phyloP scores from a whole-genome alignment of 495 filamentous ascomycete species.

The Tuber indicum region DNA sequence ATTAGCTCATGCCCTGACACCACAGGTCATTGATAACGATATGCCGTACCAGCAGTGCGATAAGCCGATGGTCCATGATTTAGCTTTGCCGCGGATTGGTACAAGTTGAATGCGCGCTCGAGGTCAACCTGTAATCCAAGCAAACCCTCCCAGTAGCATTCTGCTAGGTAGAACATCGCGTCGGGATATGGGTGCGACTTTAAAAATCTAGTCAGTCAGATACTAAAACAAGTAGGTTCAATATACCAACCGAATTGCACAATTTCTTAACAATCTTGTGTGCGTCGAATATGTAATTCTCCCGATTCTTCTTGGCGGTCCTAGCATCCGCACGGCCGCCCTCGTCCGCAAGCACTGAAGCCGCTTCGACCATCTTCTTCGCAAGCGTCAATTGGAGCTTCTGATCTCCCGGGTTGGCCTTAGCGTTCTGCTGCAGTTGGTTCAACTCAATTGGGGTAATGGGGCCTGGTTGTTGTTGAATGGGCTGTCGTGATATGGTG shows the following conservation, averaged over 20 bases:
- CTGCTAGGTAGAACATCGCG: slow-evolving; percentile 90
- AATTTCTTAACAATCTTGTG: slow-evolving; percentile 88
- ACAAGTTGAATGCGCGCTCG: slow-evolving; percentile 84
- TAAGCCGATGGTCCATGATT: slow-evolving; percentile 84
- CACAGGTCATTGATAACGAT: not conserved
- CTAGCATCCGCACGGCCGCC: slow-evolving; percentile 65
- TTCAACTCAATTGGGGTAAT: slow-evolving; percentile 76
- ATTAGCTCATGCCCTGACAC: not conserved
- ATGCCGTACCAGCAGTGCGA: slow-evolving; percentile 59
- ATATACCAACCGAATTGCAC: slow-evolving; percentile 48
- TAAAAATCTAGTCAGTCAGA: slow-evolving; percentile 7
- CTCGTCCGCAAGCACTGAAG: slow-evolving; percentile 64
- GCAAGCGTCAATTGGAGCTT: slow-evolving; percentile 65
- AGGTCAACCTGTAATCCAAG: slow-evolving; percentile 67
- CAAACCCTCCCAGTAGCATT: slow-evolving; percentile 72
- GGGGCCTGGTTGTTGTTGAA: slow-evolving; percentile 43
- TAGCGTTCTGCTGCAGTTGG: slow-evolving; percentile 58
- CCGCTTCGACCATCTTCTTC: slow-evolving; percentile 80
- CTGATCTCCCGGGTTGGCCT: slow-evolving; percentile 64
- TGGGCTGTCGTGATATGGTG: slow-evolving; percentile 1
- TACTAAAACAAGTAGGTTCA: not conserved
- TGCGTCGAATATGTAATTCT: slow-evolving; percentile 77
- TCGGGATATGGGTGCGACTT: slow-evolving; percentile 56
- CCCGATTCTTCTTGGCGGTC: slow-evolving; percentile 65
- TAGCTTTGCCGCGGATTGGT: slow-evolving; percentile 85